phyloP scores from a whole-genome alignment of 495 filamentous ascomycete genomes.

The Neurospora sp. region DNA sequence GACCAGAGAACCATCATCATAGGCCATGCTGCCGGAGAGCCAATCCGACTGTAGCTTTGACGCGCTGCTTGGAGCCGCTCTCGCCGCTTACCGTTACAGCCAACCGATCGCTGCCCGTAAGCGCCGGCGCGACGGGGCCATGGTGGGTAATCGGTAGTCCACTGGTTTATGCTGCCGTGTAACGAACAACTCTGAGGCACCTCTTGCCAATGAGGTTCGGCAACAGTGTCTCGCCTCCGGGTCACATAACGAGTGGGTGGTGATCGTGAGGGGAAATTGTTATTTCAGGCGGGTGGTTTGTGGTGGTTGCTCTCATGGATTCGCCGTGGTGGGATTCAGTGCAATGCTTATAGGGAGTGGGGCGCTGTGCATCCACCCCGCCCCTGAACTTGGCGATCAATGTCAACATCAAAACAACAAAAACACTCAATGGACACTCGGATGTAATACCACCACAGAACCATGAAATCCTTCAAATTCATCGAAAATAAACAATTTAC shows the following conservation, averaged over 20 bases:
- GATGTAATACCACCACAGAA: background rate
- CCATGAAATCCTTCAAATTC: background rate
- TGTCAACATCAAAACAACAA: background rate
- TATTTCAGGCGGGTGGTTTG: background rate
- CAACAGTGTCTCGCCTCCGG: too few species aligned
- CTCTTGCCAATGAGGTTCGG: too few species aligned
- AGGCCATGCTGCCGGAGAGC: background rate
- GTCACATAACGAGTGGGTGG: too few species aligned
- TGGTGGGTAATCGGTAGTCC: too few species aligned
- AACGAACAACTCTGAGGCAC: background rate
- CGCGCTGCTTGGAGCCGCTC: background rate
- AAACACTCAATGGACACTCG: background rate
- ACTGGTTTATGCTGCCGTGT: background rate
- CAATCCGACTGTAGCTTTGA: background rate
- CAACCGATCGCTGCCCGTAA: background rate
- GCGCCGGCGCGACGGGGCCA: background rate
- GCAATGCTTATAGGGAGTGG: background rate
- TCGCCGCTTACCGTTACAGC: background rate
- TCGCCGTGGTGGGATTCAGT: background rate
- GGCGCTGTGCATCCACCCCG: background rate
- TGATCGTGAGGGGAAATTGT: too few species aligned
- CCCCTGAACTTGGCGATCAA: background rate
- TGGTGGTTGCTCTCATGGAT: background rate
- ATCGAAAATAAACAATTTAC: too few species aligned
- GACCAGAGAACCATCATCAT: background rate